Evolutionary conservation across 345 rosid species (phyloP).

Genomic region (Clausena lansium): DNA sequence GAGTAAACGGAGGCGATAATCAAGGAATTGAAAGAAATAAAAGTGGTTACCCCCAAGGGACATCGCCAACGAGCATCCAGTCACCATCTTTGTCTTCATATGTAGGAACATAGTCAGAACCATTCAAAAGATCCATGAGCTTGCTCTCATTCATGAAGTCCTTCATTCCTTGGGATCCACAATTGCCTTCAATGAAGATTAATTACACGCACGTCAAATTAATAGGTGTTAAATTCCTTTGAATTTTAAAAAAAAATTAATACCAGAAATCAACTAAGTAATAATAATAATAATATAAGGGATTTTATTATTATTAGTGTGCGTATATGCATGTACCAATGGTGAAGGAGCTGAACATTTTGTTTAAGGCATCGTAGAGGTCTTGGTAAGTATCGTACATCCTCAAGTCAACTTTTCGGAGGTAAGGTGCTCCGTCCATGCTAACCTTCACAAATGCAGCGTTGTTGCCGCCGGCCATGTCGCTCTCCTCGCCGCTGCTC

Average conservation of each 20-base stretch:
- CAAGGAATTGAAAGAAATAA: background rate
- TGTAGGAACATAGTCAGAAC: conserved; percentile 79
- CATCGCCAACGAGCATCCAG: conserved; percentile 97
- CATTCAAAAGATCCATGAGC: conserved; percentile 62
- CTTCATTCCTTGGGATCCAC: conserved; percentile 81
- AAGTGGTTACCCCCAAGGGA: conserved; percentile 81
- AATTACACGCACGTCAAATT: background rate
- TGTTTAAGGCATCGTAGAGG: conserved; percentile 61
- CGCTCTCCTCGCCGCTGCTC: conserved; percentile 28
- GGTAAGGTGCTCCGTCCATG: conserved; percentile 94
- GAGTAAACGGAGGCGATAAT: background rate
- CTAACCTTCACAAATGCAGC: conserved; percentile 80
- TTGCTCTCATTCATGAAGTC: conserved; percentile 77
- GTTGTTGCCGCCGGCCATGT: conserved; percentile 19
- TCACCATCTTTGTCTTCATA: conserved; percentile 96
- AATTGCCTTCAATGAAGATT: conserved; percentile 35
- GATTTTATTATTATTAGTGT: background rate
- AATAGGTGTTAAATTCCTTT: background rate
- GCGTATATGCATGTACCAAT: conserved; percentile 31
- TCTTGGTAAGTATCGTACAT: conserved; percentile 67
- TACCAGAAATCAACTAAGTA: background rate
- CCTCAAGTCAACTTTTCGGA: conserved; percentile 80
- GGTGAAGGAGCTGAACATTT: conserved; percentile 85
- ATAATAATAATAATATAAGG: too few relatives aligned
- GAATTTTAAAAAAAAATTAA: background rate